phyloP scores from a whole-genome alignment of 1,139 yeast genomes.

The Hansenula sp. region DNA sequence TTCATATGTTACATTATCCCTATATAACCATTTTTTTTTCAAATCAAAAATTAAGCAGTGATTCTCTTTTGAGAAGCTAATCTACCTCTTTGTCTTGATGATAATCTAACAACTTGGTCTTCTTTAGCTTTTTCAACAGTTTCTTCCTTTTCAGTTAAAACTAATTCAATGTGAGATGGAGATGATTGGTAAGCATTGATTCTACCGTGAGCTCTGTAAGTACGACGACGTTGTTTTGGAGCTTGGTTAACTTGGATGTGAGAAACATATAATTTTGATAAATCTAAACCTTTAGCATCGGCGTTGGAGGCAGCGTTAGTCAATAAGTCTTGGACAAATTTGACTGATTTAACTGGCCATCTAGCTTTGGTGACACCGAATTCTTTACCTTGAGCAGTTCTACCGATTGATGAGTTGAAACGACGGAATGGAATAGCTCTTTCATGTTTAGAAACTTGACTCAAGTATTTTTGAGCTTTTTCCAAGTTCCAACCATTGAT shows the following conservation, averaged over 20 bases:
- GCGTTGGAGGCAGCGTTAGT: conserved; percentile 99
- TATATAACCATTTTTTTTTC: not conserved
- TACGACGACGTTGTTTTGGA: conserved; percentile 99
- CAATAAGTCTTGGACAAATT: conserved; percentile 90
- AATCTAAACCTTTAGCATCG: conserved; percentile 98
- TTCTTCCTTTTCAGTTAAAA: conserved; percentile 94
- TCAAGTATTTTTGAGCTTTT: conserved; percentile 94
- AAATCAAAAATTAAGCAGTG: conserved; percentile 37
- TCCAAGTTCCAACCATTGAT: conserved; percentile 96
- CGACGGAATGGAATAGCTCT: conserved; percentile 99
- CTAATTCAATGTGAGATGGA: conserved; percentile 98
- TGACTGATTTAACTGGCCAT: conserved; percentile 99
- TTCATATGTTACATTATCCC: not conserved
- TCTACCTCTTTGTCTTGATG: conserved; percentile 27
- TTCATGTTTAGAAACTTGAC: conserved; percentile 95
- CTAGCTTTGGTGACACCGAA: conserved; percentile 99
- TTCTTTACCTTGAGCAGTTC: conserved; percentile 99
- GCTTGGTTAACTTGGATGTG: conserved; percentile 99
- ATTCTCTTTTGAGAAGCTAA: conserved; percentile 78
- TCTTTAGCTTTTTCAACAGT: conserved; percentile 79
- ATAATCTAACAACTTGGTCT: not conserved
- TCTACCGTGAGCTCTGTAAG: conserved; percentile 99
- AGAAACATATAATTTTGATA: conserved; percentile 86
- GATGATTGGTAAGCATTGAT: conserved; percentile 97
- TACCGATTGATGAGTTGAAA: conserved; percentile 94